Percentiles rank a stretch among this genome's conserved stretches.
phyloP scores from a whole-genome alignment of 441 rosid species.

The Melastoma candidum region DNA sequence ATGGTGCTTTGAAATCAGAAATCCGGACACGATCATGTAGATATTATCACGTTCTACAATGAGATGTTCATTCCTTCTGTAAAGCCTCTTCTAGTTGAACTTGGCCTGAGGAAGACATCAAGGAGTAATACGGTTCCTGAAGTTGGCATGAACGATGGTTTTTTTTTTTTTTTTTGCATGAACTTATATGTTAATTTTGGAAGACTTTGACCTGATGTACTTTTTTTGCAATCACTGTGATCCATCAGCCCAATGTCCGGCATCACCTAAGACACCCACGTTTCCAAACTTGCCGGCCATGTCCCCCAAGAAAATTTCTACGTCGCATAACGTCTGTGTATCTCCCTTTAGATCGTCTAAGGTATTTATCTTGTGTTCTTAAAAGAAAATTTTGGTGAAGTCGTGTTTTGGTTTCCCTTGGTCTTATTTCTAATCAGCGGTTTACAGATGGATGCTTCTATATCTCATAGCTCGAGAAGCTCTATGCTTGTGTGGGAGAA shows the following conservation, averaged over 20 bases:
- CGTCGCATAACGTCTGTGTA: constrained; percentile 83
- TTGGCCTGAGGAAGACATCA: constrained; percentile 46
- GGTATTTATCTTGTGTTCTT: constrained; percentile 33
- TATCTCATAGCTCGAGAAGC: constrained; percentile 79
- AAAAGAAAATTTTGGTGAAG: neutral
- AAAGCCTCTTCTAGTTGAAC: constrained; percentile 74
- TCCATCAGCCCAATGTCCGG: constrained; percentile 66
- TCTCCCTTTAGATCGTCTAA: constrained; percentile 92
- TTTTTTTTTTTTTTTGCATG: constrained; percentile 14
- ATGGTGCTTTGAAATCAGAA: constrained; percentile 39
- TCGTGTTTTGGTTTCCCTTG: neutral
- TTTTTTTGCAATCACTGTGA: constrained; percentile 13
- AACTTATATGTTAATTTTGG: neutral
- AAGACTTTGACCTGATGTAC: constrained; percentile 14
- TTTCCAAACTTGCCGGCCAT: constrained; percentile 93
- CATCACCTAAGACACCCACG: constrained; percentile 74
- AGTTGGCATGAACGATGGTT: constrained; percentile 47
- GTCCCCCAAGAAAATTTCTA: constrained; percentile 96
- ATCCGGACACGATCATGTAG: constrained; percentile 75
- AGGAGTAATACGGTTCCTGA: constrained; percentile 37
- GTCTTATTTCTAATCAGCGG: constrained; percentile 2
- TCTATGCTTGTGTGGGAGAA: constrained; percentile 98
- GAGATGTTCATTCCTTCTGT: constrained; percentile 73
- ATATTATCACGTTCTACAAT: constrained; percentile 88
- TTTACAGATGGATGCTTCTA: constrained; percentile 83